Evolutionary conservation across 2,329 filamentous ascomycete species (phyloP), one percentile per base, ranked within the genome.

Genomic region (Sporothrix mexicana): DNA sequence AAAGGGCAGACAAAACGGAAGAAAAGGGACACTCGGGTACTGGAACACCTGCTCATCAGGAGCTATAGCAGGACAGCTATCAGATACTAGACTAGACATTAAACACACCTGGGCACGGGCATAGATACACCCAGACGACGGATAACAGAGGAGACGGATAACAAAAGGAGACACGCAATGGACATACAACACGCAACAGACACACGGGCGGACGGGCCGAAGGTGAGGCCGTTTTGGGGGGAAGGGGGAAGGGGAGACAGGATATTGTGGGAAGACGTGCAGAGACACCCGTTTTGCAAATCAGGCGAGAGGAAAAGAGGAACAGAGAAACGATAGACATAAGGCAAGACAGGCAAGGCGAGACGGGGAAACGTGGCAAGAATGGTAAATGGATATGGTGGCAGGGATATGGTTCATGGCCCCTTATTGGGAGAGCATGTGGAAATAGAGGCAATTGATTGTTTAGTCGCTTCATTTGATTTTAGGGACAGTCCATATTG

Each of bases 361-460:
- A 64, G 59, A 64, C 59, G 59, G 59, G 36, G 45, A 45, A 64
- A 45, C 41, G 59, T 64, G 59, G 59, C 59, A 61, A 64, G 43
- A 41, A 62, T 17, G 59, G 36, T 6, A 43, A 2, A 45, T 13
- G 59, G 59, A 12, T 12, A 17, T 2, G 9, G 15, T 10, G 23
- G 53, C 53, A 57, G 12, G 53, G 53, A 15, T 49, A 57, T 25
- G 53, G 53, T 30, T 57, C 53, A 23, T 15, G 23, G 30, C 7
- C 30, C 30, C 30, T 36, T 36, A 36, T 36, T 36, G 30, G 30
- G 30, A 36, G 2, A 36, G 30, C 30, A 36, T 36, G 30, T 36
- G 30, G 30, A 36, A 36, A 36, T 36, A 36, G 30, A 36, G 30
- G 30, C 30, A 36, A 47, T 47, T 47, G 45, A 13, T 17, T 17